Evolutionary conservation across 495 filamentous ascomycete species (phyloP).

Genomic region (Neurospora sp.): DNA sequence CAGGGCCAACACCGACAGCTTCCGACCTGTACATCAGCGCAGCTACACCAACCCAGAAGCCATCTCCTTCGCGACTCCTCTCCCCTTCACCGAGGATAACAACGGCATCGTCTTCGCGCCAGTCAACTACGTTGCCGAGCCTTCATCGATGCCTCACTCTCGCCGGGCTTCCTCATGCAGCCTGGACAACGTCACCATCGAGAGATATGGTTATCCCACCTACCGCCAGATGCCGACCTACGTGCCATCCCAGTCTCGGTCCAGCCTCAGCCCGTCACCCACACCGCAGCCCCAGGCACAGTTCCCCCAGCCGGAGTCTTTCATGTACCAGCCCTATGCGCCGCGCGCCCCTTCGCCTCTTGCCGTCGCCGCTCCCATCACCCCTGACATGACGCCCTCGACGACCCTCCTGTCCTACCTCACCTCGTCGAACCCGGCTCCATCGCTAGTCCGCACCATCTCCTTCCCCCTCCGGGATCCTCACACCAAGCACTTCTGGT

Average conservation of each 20-base stretch:
- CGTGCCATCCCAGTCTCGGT: conserved; percentile 33
- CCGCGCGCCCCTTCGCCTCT: conserved; percentile 43
- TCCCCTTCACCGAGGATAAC: conserved; percentile 28
- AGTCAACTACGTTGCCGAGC: conserved; percentile 45
- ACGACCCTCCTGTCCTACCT: conserved; percentile 72
- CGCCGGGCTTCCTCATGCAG: conserved; percentile 58
- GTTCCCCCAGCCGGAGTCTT: conserved; percentile 26
- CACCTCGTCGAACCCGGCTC: conserved; percentile 64
- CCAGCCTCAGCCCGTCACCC: conserved; percentile 21
- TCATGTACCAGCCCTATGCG: conserved; percentile 35
- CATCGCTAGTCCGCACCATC: conserved; percentile 71
- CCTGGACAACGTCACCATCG: conserved; percentile 55
- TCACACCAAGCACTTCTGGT: conserved; percentile 79
- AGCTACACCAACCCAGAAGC: conserved; percentile 58
- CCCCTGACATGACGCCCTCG: conserved; percentile 37
- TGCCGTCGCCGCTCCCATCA: conserved; percentile 26
- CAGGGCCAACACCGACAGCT: conserved; percentile 19
- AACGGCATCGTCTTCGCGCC: conserved; percentile 51
- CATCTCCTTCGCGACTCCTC: conserved; percentile 41
- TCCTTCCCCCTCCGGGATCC: conserved; percentile 59
- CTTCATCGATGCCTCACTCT: conserved; percentile 36
- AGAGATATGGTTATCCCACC: conserved; percentile 67
- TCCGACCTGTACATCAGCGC: conserved; percentile 46
- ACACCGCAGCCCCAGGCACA: conserved; percentile 23
- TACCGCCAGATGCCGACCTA: conserved; percentile 71